Conservation (phyloP, 2,329 filamentous ascomycete species). For the Podosphaera xanthii region DNA sequence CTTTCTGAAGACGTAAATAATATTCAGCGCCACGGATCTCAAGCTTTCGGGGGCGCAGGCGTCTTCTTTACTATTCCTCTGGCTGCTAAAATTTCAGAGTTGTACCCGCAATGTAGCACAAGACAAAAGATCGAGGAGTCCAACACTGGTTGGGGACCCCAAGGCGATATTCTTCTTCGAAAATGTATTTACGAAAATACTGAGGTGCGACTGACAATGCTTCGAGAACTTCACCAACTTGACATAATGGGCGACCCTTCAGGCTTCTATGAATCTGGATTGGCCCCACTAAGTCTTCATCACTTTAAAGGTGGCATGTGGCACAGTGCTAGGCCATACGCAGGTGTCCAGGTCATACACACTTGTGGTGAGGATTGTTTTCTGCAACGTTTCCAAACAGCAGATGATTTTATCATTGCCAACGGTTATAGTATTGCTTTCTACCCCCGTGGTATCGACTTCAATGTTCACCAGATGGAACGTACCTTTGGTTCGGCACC, state of each 20-base stretch:
- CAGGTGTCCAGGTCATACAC: slow-evolving; percentile 12
- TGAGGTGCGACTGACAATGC: slow-evolving; percentile 13
- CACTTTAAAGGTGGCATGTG: slow-evolving; percentile 26
- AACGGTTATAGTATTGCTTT: slow-evolving; percentile 15
- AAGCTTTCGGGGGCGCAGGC: slow-evolving; percentile 16
- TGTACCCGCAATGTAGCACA: slow-evolving; percentile 24
- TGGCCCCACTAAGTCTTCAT: slow-evolving; percentile 12
- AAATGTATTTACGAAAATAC: slow-evolving; percentile 16
- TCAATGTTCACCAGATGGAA: slow-evolving; percentile 15
- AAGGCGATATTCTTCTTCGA: slow-evolving; percentile 15
- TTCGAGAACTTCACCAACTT: slow-evolving; percentile 14
- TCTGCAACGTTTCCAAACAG: slow-evolving; percentile 13
- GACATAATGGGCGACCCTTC: slow-evolving; percentile 14
- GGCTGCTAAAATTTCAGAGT: slow-evolving; percentile 22
- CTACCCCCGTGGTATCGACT: slow-evolving; percentile 14
- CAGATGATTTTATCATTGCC: slow-evolving; percentile 13
- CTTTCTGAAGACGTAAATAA: slow-evolving; percentile 15
- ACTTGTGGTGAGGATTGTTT: slow-evolving; percentile 16
- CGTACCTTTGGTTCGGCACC: slow-evolving; percentile 12
- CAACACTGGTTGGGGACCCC: slow-evolving; percentile 32
- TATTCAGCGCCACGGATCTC: slow-evolving; percentile 14
- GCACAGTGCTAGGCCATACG: slow-evolving; percentile 19
- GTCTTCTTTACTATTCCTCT: slow-evolving; percentile 19
- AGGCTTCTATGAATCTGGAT: slow-evolving; percentile 15
- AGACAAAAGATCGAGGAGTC: slow-evolving; percentile 29